Evolutionary conservation across 2,329 filamentous ascomycete species (phyloP), one percentile per base, ranked within the genome.

Genomic region (Fusarium nematophilum): DNA sequence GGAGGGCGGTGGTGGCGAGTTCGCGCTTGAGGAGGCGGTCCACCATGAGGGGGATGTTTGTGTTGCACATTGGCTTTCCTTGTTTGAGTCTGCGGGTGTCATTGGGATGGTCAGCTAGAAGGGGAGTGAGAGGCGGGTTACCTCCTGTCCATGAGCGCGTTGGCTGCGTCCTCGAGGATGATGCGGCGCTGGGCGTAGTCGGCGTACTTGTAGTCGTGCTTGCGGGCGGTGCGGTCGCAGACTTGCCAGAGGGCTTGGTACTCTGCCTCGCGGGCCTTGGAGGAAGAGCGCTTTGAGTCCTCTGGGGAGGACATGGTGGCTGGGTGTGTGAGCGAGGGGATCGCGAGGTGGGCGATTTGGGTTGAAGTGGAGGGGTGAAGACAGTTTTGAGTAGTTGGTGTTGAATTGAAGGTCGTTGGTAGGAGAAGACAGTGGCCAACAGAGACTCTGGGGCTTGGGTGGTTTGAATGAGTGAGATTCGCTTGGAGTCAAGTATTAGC

Each of bases 221-320:
- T 64, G 26, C 57, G 54, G 5, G 53, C 21, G 30, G 52, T 30
- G 29, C 67, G 67, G 4, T 67, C 58, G 33, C 59, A 67, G 17
- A 48, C 47, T 38, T 67, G 65, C 67, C 67, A 70, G 31, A 70
- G 43, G 8, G 67, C 59, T 8, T 70, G 67, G 14, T 70, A 70
- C 30, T 70, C 67, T 25, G 67, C 67, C 0, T 63, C 65, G 2
- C 62, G 64, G 18, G 53, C 53, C 3, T 50, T 57, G 17, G 13
- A 21, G 38, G 23, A 34, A 1, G 33, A 29, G 9, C 18, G 6
- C 14, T 62, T 58, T 21, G 27, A 1, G 25, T 55, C 48, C 6
- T 47, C 53, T 21, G 18, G 23, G 15, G 29, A 14, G 17, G 46
- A 11, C 17, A 43, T 25, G 7, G 21, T 21, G 4, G 21, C 6